Base-by-base conservation (phyloP, 108 stramenopile genomes). In the Thalassiosira profunda region DNA sequence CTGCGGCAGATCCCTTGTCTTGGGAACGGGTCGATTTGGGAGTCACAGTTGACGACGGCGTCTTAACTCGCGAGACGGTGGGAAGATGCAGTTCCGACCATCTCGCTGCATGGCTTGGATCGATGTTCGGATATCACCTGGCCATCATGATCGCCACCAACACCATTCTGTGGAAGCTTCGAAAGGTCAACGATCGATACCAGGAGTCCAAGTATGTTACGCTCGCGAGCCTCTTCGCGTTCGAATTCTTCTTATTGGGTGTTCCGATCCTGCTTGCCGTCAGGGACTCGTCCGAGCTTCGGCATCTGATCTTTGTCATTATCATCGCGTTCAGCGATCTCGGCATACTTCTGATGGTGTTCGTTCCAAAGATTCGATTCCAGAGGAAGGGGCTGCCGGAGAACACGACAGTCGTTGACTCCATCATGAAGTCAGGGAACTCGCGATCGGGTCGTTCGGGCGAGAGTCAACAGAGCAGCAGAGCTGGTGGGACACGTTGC, bases 151-250 rank as follows among this genome's bases (percentile, higher is more conserved):
- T 79, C 8, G 37, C 40, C n/a, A 85, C 79, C 57, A 73, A 77
- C 46, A 28, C 37, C 12, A 48, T 85, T 17, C 35, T 81, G 4
- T 79, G 45, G 41, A 71, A 65, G 24, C 71, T 81, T 15, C 59
- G 67, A 38, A 73, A 74, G 15, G 46, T 79, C 7, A 48, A 46
- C 14, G 80, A 81, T 64, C 63, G 80, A 5, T 85, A 81, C 37
- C 79, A 80, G 49, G 79, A 85, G 60, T 67, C 66, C 35, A 80
- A 80, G 36, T 81, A 72, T 54, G 58, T 80, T 43, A 67, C 70
- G 41, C 46, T 79, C 30, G 80, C 84, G 18, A 73, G 80, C 0
- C 38, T 73, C n/a, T 72, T 62, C 24, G 63, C 72, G 36, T 63
- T 61, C 34, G 80, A 81, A 36, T 21, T 85, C n/a, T 23, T 81